Conservation (phyloP, 768 basidiomycete genomes). For the Lactifluus pinguis region DNA sequence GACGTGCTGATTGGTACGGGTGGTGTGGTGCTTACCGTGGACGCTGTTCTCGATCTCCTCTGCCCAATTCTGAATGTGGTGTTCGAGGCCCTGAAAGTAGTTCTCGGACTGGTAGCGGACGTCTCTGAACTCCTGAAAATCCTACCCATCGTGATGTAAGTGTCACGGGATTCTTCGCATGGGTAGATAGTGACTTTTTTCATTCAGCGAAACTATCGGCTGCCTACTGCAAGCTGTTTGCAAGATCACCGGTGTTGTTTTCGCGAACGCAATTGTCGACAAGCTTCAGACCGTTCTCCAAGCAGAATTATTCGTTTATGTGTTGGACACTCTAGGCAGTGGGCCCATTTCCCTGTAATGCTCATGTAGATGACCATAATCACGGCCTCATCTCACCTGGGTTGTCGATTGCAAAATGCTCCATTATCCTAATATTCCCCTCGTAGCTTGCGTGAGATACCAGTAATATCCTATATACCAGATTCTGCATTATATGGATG, state of each 20-base stretch:
- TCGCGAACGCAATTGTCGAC: neutral
- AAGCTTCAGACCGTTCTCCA: neutral
- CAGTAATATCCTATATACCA: neutral
- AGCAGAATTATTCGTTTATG: neutral
- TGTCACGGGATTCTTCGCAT: neutral
- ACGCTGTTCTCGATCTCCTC: conserved; percentile 18
- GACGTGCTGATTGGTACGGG: conserved; percentile 24
- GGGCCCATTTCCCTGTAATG: neutral
- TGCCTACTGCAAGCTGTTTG: neutral
- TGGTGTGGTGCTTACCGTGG: conserved; percentile 23
- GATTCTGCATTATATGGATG: neutral
- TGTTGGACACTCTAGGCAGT: neutral
- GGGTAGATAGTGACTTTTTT: neutral
- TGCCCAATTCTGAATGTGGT: neutral
- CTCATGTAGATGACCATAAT: neutral
- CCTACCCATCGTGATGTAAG: neutral
- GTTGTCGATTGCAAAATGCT: neutral
- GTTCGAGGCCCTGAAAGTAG: neutral
- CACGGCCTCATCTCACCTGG: neutral
- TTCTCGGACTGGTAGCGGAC: neutral
- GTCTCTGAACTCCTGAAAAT: neutral
- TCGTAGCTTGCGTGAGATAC: neutral
- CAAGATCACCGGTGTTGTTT: neutral
- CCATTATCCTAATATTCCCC: neutral
- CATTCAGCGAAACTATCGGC: neutral